Evolutionary conservation across 805 yeast genomes (phyloP).

Genomic region (Candida palmyrensis): DNA sequence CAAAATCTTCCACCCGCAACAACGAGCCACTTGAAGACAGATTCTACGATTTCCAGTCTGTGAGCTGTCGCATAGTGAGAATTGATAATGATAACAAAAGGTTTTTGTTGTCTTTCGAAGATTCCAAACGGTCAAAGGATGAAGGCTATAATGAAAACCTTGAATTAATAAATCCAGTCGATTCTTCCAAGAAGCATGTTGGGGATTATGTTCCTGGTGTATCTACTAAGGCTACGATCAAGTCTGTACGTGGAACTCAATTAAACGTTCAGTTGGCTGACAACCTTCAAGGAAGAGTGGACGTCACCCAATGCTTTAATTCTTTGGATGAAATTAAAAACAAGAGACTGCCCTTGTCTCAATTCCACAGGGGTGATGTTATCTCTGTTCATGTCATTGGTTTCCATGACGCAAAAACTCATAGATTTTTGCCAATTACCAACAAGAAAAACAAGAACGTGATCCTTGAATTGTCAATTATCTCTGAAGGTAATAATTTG

Average conservation of each 20-base stretch:
- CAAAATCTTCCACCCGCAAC: no score
- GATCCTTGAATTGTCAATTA: slow-evolving; percentile 58
- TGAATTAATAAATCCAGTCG: slow-evolving; percentile 53
- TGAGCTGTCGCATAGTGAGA: slow-evolving; percentile 60
- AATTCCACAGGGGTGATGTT: slow-evolving; percentile 53
- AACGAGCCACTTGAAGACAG: slow-evolving; percentile 46
- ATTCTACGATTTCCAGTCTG: slow-evolving; percentile 65
- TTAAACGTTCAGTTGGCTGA: slow-evolving; percentile 73
- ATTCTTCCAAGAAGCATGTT: slow-evolving; percentile 40
- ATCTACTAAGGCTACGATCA: slow-evolving; percentile 54
- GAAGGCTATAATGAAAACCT: slow-evolving; percentile 20
- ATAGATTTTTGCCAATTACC: slow-evolving; percentile 61
- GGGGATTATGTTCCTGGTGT: slow-evolving; percentile 58
- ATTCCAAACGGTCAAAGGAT: slow-evolving; percentile 13
- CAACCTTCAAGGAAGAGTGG: slow-evolving; percentile 74
- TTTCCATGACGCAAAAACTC: slow-evolving; percentile 64
- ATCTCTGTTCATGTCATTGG: slow-evolving; percentile 70
- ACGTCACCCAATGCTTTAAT: slow-evolving; percentile 65
- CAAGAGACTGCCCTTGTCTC: slow-evolving; percentile 50
- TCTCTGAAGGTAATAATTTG: slow-evolving; percentile 21
- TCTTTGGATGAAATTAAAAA: slow-evolving; percentile 50
- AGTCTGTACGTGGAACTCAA: slow-evolving; percentile 64
- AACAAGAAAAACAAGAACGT: slow-evolving; percentile 48
- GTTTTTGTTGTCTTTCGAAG: slow-evolving; percentile 61
- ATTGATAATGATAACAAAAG: slow-evolving; percentile 66